Conservation (phyloP, 768 basidiomycete species). For the Rhizopogon roseolus region DNA sequence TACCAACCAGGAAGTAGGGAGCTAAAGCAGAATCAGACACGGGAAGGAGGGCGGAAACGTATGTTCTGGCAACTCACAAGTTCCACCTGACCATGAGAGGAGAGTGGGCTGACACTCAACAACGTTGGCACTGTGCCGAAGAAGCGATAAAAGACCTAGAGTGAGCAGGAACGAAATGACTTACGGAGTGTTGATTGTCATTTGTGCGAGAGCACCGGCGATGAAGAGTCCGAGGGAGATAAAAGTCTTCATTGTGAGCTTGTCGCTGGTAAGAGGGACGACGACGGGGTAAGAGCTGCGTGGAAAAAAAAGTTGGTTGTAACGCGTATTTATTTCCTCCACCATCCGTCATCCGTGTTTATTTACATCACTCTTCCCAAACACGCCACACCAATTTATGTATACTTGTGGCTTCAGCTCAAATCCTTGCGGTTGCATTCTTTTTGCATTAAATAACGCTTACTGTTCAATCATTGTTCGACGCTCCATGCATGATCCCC, state of each 20-base stretch:
- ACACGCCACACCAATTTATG: constrained; percentile 3
- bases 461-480: too few species aligned
- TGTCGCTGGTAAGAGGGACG: constrained; percentile 10
- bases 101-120: constrained; percentile 55
- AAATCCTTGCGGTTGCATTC: too few species aligned
- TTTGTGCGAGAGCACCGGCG: constrained; percentile 40
- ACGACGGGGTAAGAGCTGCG: constrained; percentile 17
- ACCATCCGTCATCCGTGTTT: constrained; percentile 8
- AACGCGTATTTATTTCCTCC: constrained; percentile 20
- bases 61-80: constrained; percentile 32
- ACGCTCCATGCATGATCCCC: not conserved
- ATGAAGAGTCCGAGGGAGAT: constrained; percentile 38
- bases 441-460: too few species aligned
- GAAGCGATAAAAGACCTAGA: constrained; percentile 2
- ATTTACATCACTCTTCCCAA: not conserved
- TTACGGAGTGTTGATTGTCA: constrained; percentile 70
- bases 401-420: too few species aligned
- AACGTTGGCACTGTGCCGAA: constrained; percentile 34
- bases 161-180: constrained; percentile 20
- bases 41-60: not conserved
- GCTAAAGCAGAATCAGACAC: constrained; percentile 28
- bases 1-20: constrained; percentile 63
- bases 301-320: constrained; percentile 13
- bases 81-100: constrained; percentile 54
- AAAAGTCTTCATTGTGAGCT: constrained; percentile 43